Conservation (phyloP, 345 rosid genomes). For the Populus alba region DNA sequence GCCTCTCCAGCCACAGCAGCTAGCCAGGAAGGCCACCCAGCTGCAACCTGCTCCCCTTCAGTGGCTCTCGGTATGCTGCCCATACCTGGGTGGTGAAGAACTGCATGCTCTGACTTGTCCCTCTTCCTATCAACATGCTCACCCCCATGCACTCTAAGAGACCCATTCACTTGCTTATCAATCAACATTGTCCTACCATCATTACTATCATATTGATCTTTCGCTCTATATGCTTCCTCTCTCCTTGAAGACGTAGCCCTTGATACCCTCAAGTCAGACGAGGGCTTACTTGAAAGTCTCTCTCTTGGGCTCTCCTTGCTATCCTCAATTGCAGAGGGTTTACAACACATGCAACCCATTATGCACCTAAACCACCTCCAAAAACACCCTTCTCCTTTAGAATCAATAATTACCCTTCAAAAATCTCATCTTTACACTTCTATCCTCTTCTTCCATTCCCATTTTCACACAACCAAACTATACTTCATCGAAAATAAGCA, state of each 20-base stretch:
- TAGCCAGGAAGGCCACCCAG: slow-evolving; percentile 99
- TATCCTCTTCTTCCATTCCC: slow-evolving; percentile 30
- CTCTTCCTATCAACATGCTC: slow-evolving; percentile 65
- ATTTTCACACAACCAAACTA: slow-evolving; percentile 14
- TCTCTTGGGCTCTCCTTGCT: slow-evolving; percentile 83
- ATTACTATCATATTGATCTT: slow-evolving; percentile 53
- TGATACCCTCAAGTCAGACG: slow-evolving; percentile 52
- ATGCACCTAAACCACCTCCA: slow-evolving; percentile 41
- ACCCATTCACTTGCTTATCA: slow-evolving; percentile 68
- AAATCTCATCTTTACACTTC: slow-evolving; percentile 16
- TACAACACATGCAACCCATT: slow-evolving; percentile 87
- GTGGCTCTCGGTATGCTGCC: slow-evolving; percentile 64
- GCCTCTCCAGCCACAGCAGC: slow-evolving; percentile 98
- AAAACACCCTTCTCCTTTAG: slow-evolving; percentile 21
- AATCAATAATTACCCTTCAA: slow-evolving; percentile 35
- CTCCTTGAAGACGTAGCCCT: slow-evolving; percentile 70
- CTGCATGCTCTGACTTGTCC: slow-evolving; percentile 56
- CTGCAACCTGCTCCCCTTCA: slow-evolving; percentile 95
- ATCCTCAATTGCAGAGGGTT: slow-evolving; percentile 85
- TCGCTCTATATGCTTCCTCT: slow-evolving; percentile 55
- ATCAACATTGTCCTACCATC: slow-evolving; percentile 55
- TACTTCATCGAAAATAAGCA: slow-evolving; percentile 1
- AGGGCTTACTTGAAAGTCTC: slow-evolving; percentile 53
- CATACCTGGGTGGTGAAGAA: slow-evolving; percentile 50
- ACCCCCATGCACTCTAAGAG: slow-evolving; percentile 43